Conservation (phyloP, 257 asterid genomes). For the Vinca minor region DNA sequence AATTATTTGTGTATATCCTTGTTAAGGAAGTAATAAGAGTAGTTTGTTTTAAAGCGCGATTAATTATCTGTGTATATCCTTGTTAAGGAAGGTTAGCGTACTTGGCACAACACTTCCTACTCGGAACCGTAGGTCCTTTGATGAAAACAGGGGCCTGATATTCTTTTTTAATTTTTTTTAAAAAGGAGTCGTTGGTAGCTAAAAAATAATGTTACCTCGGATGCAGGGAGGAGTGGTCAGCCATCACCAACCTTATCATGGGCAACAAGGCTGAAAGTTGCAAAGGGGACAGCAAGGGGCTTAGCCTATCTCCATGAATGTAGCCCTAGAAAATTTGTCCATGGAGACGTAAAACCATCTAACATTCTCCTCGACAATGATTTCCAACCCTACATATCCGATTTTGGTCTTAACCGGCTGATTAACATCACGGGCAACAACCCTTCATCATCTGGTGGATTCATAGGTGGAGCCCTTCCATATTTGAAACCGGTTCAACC, state of each 20-base stretch:
- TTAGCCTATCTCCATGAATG: conserved; percentile 91
- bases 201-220: background rate
- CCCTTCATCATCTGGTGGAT: conserved; percentile 79
- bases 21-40: too few relatives aligned
- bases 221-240: conserved; percentile 60
- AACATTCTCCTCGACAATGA: conserved; percentile 85
- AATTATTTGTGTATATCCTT: background rate
- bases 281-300: conserved; percentile 72
- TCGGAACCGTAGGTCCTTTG: too few relatives aligned
- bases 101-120: too few relatives aligned
- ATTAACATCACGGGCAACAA: conserved; percentile 85
- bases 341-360: conserved; percentile 76
- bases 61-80: background rate
- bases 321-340: conserved; percentile 87
- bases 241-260: conserved; percentile 57
- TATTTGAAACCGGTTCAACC: conserved; percentile 51
- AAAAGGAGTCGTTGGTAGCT: background rate
- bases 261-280: conserved; percentile 59
- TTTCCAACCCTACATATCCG: conserved; percentile 61
- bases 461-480: conserved; percentile 81
- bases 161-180: too few relatives aligned
- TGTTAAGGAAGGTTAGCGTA: too few relatives aligned
- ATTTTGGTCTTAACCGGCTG: conserved; percentile 80
- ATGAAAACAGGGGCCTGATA: too few relatives aligned
- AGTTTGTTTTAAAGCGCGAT: background rate